These are phyloP conservation scores for Rhynchospora pubera DNA, from an alignment of 176 grass and related monocot species.

Conservation along the genomic window DNA sequence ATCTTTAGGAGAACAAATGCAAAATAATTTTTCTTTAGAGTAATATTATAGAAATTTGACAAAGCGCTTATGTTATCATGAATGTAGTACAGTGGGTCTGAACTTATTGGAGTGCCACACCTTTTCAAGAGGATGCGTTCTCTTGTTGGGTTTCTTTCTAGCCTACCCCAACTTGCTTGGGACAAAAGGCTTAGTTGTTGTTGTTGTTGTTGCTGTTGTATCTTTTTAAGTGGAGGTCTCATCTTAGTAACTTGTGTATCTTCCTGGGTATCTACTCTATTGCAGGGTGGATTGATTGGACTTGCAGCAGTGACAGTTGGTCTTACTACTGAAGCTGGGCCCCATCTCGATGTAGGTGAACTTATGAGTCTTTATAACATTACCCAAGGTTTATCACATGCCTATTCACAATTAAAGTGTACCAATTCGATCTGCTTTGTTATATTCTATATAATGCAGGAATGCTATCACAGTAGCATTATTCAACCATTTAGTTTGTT, in stretches of 20 bases:
- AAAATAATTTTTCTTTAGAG: not conserved
- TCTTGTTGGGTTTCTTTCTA: too few species aligned
- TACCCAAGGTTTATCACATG: not conserved
- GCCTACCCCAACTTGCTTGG: too few species aligned
- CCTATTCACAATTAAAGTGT: not conserved
- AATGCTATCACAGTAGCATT: not conserved
- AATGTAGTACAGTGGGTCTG: not conserved
- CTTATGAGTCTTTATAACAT: not conserved
- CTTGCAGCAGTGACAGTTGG: conserved; percentile 91
- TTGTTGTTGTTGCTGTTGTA: too few species aligned
- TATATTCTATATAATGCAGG: not conserved
- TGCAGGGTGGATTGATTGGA: conserved; percentile 94
- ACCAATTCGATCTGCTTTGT: not conserved
- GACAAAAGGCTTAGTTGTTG: too few species aligned
- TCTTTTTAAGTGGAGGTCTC: not conserved
- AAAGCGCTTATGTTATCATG: not conserved
- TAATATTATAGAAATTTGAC: not conserved
- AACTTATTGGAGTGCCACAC: not conserved
- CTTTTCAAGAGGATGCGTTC: too few species aligned
- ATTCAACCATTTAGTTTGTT: not conserved
- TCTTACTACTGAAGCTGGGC: conserved; percentile 70
- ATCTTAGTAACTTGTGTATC: not conserved
- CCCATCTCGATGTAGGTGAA: conserved; percentile 74
- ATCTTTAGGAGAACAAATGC: not conserved
- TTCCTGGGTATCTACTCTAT: conserved; percentile 16